Conservation (phyloP, 768 basidiomycete genomes). For the Mrakia frigida region DNA sequence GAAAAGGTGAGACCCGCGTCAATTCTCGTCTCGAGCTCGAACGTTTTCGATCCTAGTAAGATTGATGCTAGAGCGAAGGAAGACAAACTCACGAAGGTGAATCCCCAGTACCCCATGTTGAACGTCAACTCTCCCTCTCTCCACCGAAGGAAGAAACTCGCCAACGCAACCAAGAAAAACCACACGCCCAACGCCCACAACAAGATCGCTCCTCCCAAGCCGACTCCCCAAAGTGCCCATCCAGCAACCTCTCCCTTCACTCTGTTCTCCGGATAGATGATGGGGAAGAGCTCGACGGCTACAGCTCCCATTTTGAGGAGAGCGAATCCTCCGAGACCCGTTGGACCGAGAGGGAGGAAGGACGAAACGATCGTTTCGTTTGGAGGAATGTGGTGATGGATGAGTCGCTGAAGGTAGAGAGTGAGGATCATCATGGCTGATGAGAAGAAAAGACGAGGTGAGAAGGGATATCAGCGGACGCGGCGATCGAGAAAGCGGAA, state of each 20-base stretch:
- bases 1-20: background rate
- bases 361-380: conserved; percentile 34
- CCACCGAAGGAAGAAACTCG: conserved; percentile 27
- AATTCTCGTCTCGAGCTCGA: background rate
- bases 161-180: conserved; percentile 33
- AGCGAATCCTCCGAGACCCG: conserved; percentile 33
- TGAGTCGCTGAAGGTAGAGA: conserved; percentile 33
- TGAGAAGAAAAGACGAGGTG: too few species aligned
- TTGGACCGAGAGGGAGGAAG: conserved; percentile 35
- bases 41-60: background rate
- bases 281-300: conserved; percentile 30
- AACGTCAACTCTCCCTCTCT: conserved; percentile 31
- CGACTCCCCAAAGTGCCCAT: conserved; percentile 27
- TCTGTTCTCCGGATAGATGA: background rate
- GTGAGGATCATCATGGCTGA: conserved; percentile 32
- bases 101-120: conserved; percentile 31
- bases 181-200: conserved; percentile 34
- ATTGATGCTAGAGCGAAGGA: background rate
- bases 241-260: conserved; percentile 25
- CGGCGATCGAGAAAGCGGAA: background rate
- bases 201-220: conserved; percentile 28
- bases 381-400: conserved; percentile 35
- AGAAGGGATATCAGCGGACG: background rate
- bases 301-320: conserved; percentile 33
- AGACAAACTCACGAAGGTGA: background rate